These are phyloP conservation scores for Hymenoscyphus fraxineus DNA, from an alignment of 2,329 filamentous ascomycete species.

Conservation along the genomic window DNA sequence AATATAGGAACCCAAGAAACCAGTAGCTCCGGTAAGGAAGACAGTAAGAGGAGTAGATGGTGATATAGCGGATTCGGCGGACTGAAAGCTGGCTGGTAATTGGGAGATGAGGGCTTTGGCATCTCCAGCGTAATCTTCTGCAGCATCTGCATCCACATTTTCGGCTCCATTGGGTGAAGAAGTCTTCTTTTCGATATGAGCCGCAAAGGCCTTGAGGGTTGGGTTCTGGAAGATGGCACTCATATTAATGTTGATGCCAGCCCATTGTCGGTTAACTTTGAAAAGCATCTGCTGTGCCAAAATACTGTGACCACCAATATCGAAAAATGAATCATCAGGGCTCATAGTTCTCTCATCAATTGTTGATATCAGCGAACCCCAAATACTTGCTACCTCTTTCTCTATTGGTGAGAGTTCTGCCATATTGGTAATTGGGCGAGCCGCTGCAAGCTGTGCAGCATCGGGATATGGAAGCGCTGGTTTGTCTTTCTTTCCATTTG, in stretches of 20 bases:
- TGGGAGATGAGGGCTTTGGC: slow-evolving; percentile 40
- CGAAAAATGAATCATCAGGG: slow-evolving; percentile 66
- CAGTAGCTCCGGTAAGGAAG: slow-evolving; percentile 85
- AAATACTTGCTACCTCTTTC: slow-evolving; percentile 64
- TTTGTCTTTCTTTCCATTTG: slow-evolving; percentile 82
- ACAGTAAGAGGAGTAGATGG: slow-evolving; percentile 49
- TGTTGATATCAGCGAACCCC: slow-evolving; percentile 66
- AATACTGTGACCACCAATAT: slow-evolving; percentile 76
- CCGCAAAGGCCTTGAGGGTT: slow-evolving; percentile 49
- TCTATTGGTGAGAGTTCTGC: slow-evolving; percentile 54
- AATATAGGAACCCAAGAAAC: slow-evolving; percentile 82
- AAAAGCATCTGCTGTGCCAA: slow-evolving; percentile 79
- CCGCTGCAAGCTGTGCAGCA: slow-evolving; percentile 59
- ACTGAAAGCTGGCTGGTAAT: slow-evolving; percentile 39
- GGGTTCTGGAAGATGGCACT: slow-evolving; percentile 66
- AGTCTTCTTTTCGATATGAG: slow-evolving; percentile 47
- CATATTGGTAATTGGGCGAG: slow-evolving; percentile 44
- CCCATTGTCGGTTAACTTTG: slow-evolving; percentile 58
- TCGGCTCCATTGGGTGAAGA: slow-evolving; percentile 34
- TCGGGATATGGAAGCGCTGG: slow-evolving; percentile 78
- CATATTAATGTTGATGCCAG: slow-evolving; percentile 65
- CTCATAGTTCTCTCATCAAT: slow-evolving; percentile 65
- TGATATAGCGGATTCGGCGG: slow-evolving; percentile 31
- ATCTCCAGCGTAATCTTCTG: slow-evolving; percentile 44
- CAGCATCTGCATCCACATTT: slow-evolving; percentile 40